These are phyloP conservation scores for Cyclotella kingstonii DNA, from an alignment of 108 stramenopile species.

Conservation along the genomic window DNA sequence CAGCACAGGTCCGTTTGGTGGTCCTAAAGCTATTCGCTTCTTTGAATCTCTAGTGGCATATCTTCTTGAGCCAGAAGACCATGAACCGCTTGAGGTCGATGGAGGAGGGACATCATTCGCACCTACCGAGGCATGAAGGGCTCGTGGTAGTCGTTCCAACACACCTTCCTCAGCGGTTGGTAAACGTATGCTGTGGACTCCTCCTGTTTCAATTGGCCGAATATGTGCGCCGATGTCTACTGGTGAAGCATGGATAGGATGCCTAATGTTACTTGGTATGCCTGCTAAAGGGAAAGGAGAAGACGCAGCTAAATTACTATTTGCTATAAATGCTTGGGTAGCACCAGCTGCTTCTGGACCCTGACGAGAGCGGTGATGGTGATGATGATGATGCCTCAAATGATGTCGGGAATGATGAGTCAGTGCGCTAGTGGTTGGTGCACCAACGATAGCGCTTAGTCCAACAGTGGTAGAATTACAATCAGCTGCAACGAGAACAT, in stretches of 20 bases:
- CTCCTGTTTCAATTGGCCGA: too few relatives aligned
- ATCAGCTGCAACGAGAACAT: slow-evolving; percentile 30
- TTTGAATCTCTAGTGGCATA: slow-evolving; percentile 21
- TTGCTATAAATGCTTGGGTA: not conserved
- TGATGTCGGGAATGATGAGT: slow-evolving; percentile 24
- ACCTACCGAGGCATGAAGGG: slow-evolving; percentile 30
- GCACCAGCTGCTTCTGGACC: slow-evolving; percentile 4
- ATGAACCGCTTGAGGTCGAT: slow-evolving; percentile 22
- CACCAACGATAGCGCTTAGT: too few relatives aligned
- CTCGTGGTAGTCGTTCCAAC: not conserved
- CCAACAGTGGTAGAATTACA: slow-evolving; percentile 4
- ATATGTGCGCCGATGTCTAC: not conserved
- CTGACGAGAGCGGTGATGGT: not conserved
- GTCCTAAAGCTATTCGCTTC: slow-evolving; percentile 8
- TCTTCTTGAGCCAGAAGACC: slow-evolving; percentile 31
- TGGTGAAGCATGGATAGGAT: slow-evolving; percentile 5
- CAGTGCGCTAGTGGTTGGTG: slow-evolving; percentile 12
- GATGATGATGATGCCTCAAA: slow-evolving; percentile 37
- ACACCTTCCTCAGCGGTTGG: not conserved
- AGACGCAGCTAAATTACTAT: not conserved
- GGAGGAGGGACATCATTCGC: slow-evolving; percentile 37
- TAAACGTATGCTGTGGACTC: not conserved
- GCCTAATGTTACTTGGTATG: slow-evolving; percentile 1
- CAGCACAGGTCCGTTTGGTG: too few relatives aligned
- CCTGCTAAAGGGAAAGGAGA: not conserved